These are phyloP conservation scores for Aspergillus heteromorphus DNA, from an alignment of 495 filamentous ascomycete species.

Conservation along the genomic window DNA sequence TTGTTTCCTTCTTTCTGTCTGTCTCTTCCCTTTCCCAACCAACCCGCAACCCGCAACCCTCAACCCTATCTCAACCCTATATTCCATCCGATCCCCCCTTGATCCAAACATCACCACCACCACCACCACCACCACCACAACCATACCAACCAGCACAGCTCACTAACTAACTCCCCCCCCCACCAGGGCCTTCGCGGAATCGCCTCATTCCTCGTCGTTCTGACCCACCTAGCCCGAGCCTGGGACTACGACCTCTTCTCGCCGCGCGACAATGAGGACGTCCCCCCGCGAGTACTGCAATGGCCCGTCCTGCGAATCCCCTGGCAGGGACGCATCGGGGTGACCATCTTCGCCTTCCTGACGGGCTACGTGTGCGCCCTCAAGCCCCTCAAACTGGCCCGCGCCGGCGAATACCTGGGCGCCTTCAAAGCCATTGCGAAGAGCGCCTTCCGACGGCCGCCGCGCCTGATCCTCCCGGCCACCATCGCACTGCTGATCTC, in stretches of 20 bases:
- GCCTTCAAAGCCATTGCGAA: constrained; percentile 53
- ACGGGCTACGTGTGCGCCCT: constrained; percentile 65
- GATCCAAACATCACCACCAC: not conserved
- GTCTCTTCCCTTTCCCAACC: too few relatives aligned
- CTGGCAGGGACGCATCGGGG: constrained; percentile 59
- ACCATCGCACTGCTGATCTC: constrained; percentile 53
- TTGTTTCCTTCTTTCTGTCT: too few relatives aligned
- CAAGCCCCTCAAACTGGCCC: constrained; percentile 56
- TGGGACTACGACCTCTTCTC: constrained; percentile 55
- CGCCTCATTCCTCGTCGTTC: constrained; percentile 57
- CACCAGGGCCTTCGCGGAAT: constrained; percentile 57
- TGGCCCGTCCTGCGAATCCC: constrained; percentile 56
- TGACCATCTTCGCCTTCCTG: constrained; percentile 62
- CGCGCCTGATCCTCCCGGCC: constrained; percentile 56
- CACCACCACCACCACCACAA: not conserved
- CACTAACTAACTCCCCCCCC: constrained; percentile 3
- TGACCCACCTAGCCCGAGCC: constrained; percentile 58
- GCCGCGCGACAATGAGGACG: constrained; percentile 43
- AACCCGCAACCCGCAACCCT: not conserved
- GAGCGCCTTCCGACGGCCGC: constrained; percentile 59
- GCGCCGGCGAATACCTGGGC: constrained; percentile 47
- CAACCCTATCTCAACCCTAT: too few relatives aligned
- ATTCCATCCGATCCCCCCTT: not conserved
- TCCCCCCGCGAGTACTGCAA: constrained; percentile 49
- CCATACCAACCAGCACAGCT: not conserved